phyloP scores from a whole-genome alignment of 164 flowering plant species.

The Macadamia integrifolia region DNA sequence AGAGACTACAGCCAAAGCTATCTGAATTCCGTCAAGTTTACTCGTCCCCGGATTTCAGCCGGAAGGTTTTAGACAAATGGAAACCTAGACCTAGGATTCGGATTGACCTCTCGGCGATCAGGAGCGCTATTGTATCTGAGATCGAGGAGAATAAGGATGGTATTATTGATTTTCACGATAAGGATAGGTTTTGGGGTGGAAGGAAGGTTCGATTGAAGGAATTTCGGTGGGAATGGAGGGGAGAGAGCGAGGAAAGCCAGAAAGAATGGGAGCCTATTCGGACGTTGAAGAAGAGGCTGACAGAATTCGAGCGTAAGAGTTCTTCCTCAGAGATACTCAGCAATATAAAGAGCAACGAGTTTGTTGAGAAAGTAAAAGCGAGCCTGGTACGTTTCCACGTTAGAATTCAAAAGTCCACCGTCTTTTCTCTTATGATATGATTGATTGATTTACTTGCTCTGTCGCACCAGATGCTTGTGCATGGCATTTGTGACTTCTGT shows the following conservation, averaged over 20 bases:
- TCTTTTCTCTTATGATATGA: not conserved
- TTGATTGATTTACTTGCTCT: not conserved
- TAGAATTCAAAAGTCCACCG: too few relatives aligned
- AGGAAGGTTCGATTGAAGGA: slow-evolving; percentile 24
- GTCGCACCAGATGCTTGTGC: not conserved
- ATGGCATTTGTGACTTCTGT: not conserved
- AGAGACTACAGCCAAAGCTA: slow-evolving; percentile 62
- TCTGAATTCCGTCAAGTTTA: slow-evolving; percentile 61
- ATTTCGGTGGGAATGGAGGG: slow-evolving; percentile 23
- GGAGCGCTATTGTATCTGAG: slow-evolving; percentile 53
- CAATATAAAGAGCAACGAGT: slow-evolving; percentile 63
- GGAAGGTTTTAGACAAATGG: slow-evolving; percentile 64
- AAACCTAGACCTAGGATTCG: slow-evolving; percentile 44
- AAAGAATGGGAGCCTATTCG: slow-evolving; percentile 70
- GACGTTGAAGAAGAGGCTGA: slow-evolving; percentile 54
- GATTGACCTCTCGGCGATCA: slow-evolving; percentile 59
- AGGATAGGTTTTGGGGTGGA: slow-evolving; percentile 16
- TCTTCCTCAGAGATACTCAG: slow-evolving; percentile 49
- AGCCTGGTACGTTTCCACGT: slow-evolving; percentile 54
- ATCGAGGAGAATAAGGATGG: slow-evolving; percentile 38
- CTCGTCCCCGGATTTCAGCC: slow-evolving; percentile 67
- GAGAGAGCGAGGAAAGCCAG: slow-evolving; percentile 23
- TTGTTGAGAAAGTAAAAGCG: slow-evolving; percentile 75
- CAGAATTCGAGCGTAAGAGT: slow-evolving; percentile 64
- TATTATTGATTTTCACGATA: slow-evolving; percentile 24